Conservation (phyloP, 495 filamentous ascomycete genomes). For the Penicillium crystallinum region DNA sequence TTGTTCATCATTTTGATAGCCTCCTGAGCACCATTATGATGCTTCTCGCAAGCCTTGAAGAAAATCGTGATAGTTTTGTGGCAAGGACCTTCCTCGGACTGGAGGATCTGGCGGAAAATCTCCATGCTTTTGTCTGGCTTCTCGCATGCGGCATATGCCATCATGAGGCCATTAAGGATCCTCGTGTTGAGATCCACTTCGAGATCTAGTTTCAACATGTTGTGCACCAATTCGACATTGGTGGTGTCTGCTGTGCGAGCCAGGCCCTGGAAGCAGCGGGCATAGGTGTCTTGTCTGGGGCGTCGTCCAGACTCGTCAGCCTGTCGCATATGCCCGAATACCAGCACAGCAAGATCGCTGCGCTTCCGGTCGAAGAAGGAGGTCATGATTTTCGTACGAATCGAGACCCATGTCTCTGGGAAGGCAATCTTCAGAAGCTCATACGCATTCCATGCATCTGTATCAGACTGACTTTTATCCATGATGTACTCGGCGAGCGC, state of each 20-base stretch:
- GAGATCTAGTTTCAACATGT: constrained; percentile 87
- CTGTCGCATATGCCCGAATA: constrained; percentile 86
- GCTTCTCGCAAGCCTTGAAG: constrained; percentile 67
- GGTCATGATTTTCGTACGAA: constrained; percentile 71
- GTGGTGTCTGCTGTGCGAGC: constrained; percentile 58
- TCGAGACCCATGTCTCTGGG: constrained; percentile 58
- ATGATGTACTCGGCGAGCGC: constrained; percentile 61
- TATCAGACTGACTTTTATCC: constrained; percentile 51
- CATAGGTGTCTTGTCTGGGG: constrained; percentile 70
- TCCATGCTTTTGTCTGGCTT: constrained; percentile 58
- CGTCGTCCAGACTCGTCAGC: constrained; percentile 50
- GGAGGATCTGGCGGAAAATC: constrained; percentile 77
- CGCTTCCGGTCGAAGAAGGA: constrained; percentile 72
- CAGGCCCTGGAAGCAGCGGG: constrained; percentile 69
- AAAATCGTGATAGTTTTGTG: constrained; percentile 72
- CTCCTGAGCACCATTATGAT: constrained; percentile 53
- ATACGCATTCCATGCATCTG: constrained; percentile 74
- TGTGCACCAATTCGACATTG: constrained; percentile 68
- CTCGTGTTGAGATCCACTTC: constrained; percentile 69
- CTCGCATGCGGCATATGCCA: constrained; percentile 68
- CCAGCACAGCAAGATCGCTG: constrained; percentile 73
- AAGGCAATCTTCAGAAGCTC: constrained; percentile 70
- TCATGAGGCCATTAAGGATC: constrained; percentile 78
- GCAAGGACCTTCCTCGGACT: constrained; percentile 73
- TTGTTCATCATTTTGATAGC: constrained; percentile 72